Evolutionary conservation across 768 basidiomycete genomes (phyloP), one percentile per base, ranked within the genome.

Genomic region (Trametes gibbosa): DNA sequence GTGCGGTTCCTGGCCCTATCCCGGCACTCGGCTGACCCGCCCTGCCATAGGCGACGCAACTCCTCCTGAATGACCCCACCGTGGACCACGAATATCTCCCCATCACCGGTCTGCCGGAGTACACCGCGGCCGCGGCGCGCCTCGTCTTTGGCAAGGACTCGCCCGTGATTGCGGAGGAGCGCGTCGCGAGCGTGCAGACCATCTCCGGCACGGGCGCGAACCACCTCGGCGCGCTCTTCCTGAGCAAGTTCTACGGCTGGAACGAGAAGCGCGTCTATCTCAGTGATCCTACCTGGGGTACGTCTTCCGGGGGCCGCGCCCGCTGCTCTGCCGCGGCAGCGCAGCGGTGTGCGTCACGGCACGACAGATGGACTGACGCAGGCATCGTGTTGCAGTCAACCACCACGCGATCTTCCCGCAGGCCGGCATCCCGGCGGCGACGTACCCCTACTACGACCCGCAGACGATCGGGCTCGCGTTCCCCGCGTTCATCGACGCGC

Each of bases 191-290:
- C 70, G 90, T 90, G 47, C 95, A 98, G 76, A 95, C 95, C 14
- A 90, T 97, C 64, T 96, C 93, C 14, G 95, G 95, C 25, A 98
- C 95, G 2, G 95, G 95, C 50, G 95, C 95, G 49, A 95, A 96
- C 77, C 95, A 96, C 74, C 82, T 96, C 48, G 95, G 86, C 24
- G 95, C 87, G 2, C 75, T 94, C 52, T 97, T 97, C 79, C 75
- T 98, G 64, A 85, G 86, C 61, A 79, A 79, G 60, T 95, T 90
- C 76, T 97, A 96, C 75, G 76, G 58, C 48, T 70, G 68, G 63
- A 58, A 79, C 3, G 72, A 81, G 49, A 87, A 89, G 66, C 82
- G 79, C 63, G 75, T 97, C 62, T 94, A 88, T 72, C 70, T 99
- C 66, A 95, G 95, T 69, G 84, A 93, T 66, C 96, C 96, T 24